Conservation (phyloP, 2,329 filamentous ascomycete genomes). For the Drechslera avenae region DNA sequence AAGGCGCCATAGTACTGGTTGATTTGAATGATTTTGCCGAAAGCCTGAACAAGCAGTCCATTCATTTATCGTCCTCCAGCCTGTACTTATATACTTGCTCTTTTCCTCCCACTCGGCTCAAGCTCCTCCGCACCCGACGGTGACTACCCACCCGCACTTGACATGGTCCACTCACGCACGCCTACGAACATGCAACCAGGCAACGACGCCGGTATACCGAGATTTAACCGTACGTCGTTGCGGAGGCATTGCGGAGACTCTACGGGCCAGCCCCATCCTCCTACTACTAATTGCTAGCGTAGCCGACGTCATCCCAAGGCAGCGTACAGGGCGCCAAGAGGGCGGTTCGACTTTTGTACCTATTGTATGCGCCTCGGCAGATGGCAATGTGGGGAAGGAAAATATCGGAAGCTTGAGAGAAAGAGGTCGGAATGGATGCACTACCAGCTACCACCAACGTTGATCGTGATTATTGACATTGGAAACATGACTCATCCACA, state of each 20-base stretch:
- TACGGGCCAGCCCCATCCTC: slow-evolving; percentile 19
- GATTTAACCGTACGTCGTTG: slow-evolving; percentile 22
- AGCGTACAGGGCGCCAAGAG: slow-evolving; percentile 30
- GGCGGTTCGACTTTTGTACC: slow-evolving; percentile 19
- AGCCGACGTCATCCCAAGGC: slow-evolving; percentile 9
- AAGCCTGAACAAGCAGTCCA: slow-evolving; percentile 3
- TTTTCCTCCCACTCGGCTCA: not conserved
- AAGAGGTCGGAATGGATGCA: slow-evolving; percentile 5
- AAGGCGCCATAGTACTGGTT: slow-evolving; percentile 33
- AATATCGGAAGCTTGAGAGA: not conserved
- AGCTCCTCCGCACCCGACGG: slow-evolving; percentile 5
- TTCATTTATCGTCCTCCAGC: too few relatives aligned
- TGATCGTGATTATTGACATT: too few relatives aligned
- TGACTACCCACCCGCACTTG: not conserved
- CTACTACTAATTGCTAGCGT: slow-evolving; percentile 9
- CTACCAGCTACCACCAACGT: not conserved
- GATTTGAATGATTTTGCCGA: slow-evolving; percentile 6
- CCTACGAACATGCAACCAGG: slow-evolving; percentile 2
- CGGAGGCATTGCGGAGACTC: slow-evolving; percentile 15
- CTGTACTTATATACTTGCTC: slow-evolving; percentile 27
- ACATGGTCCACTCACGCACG: not conserved
- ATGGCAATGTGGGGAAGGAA: slow-evolving; percentile 13
- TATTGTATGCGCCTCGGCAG: slow-evolving; percentile 22
- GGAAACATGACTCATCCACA: too few relatives aligned
- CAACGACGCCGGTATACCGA: slow-evolving; percentile 21